These are phyloP conservation scores for Vanilla planifolia DNA, from an alignment of 106 monocot species.

Conservation along the genomic window DNA sequence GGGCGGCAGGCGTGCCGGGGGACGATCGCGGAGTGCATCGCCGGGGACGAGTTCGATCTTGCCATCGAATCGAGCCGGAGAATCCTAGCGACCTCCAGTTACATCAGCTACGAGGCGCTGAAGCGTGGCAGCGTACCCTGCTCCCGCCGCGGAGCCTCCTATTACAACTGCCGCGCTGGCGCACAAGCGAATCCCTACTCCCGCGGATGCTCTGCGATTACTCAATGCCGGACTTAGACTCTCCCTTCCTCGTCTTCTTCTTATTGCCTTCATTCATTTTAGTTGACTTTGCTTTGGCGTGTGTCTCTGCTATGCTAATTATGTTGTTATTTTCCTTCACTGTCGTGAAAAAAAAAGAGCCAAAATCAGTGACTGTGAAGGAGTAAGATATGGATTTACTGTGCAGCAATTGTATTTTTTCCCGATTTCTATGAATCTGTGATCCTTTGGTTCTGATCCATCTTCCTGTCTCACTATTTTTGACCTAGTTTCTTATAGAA, in stretches of 20 bases:
- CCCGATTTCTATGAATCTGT: neutral
- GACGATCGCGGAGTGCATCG: slow-evolving; percentile 36
- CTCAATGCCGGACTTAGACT: slow-evolving; percentile 22
- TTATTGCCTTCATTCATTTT: neutral
- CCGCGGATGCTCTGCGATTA: slow-evolving; percentile 29
- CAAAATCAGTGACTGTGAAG: too few species aligned
- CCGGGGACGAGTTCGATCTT: slow-evolving; percentile 39
- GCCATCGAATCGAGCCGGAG: slow-evolving; percentile 26
- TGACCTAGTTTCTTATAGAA: too few species aligned
- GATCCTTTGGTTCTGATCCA: too few species aligned
- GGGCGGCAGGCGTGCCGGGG: slow-evolving; percentile 21
- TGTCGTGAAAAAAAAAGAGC: too few species aligned
- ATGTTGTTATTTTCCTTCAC: too few species aligned
- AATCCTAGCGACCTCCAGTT: slow-evolving; percentile 17
- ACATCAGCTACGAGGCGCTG: slow-evolving; percentile 42
- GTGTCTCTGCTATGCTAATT: neutral
- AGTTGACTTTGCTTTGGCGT: neutral
- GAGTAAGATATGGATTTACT: neutral
- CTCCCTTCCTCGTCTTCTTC: neutral
- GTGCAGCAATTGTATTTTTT: neutral
- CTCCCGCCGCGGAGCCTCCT: slow-evolving; percentile 32
- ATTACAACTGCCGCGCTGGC: slow-evolving; percentile 57
- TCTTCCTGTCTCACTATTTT: too few species aligned
- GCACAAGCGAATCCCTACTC: slow-evolving; percentile 37
- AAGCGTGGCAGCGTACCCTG: slow-evolving; percentile 30